Conservation (phyloP, 176 grass and related monocot species). For the Poa pratensis region DNA sequence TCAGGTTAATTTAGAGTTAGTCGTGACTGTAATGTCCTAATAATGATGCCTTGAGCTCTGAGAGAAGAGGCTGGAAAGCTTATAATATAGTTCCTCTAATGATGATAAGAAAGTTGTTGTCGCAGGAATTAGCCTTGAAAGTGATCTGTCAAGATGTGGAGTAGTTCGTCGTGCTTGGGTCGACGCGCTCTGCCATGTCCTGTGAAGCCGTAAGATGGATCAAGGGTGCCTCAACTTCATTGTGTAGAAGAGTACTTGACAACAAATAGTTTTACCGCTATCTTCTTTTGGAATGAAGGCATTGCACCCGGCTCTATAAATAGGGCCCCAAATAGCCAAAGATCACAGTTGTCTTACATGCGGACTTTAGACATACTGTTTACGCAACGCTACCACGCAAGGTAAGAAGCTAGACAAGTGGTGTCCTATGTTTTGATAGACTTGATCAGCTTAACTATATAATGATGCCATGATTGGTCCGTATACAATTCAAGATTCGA, state of each 20-base stretch:
- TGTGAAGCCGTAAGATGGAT: background rate
- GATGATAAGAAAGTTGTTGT: background rate
- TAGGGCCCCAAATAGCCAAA: background rate
- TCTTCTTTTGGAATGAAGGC: background rate
- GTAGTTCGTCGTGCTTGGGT: background rate
- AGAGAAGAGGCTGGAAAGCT: background rate
- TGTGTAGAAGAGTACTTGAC: background rate
- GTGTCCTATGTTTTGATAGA: background rate
- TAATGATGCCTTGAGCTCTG: background rate
- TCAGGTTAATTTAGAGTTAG: background rate
- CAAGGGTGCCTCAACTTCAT: background rate
- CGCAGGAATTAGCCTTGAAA: background rate
- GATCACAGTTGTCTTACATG: background rate
- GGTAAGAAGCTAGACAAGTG: background rate
- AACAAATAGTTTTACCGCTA: background rate
- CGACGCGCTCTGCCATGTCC: background rate
- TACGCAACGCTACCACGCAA: background rate
- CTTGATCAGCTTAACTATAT: slow-evolving; percentile 20
- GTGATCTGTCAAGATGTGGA: background rate
- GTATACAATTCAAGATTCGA: slow-evolving; percentile 38
- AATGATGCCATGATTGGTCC: slow-evolving; percentile 36
- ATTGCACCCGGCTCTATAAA: background rate
- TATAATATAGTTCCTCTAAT: background rate
- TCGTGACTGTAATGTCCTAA: background rate
- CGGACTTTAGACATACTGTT: background rate